Evolutionary conservation across 1,284 basidiomycete genomes (phyloP).

Genomic region (Singerocomus rubriflavus): DNA sequence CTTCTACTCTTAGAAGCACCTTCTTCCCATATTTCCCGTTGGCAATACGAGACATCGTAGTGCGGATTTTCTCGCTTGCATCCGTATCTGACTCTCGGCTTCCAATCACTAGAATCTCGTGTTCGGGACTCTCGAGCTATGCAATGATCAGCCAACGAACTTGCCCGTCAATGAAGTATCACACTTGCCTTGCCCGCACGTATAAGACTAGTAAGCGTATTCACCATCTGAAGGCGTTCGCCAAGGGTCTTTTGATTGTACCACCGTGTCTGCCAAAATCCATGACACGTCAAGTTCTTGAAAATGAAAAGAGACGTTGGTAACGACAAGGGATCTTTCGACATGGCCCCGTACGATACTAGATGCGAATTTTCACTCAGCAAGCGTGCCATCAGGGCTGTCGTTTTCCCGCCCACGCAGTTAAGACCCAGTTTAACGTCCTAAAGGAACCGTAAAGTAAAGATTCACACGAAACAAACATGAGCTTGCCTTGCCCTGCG

Average conservation of each 20-base stretch:
- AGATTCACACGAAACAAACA: neutral
- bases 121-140: constrained; percentile 63
- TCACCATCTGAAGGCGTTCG: constrained; percentile 45
- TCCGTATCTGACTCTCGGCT: constrained; percentile 49
- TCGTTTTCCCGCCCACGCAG: constrained; percentile 73
- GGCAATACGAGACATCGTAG: constrained; percentile 46
- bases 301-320: constrained; percentile 82
- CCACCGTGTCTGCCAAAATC: constrained; percentile 81
- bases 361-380: constrained; percentile 66
- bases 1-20: constrained; percentile 58
- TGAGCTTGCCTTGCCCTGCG: constrained; percentile 48
- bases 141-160: constrained; percentile 1
- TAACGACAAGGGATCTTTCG: constrained; percentile 73
- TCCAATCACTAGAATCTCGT: constrained; percentile 60
- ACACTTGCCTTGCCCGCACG: constrained; percentile 51
- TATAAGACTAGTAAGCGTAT: constrained; percentile 50
- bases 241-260: constrained; percentile 46
- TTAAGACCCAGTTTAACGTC: constrained; percentile 70
- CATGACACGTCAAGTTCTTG: constrained; percentile 67
- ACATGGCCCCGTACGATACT: constrained; percentile 89
- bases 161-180: neutral
- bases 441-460: constrained; percentile 29
- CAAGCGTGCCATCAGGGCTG: constrained; percentile 63
- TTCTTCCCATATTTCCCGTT: constrained; percentile 68
- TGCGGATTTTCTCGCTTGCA: constrained; percentile 47